Base-by-base conservation (phyloP, 2,329 filamentous ascomycete genomes). In the Diaporthe citriasiana region DNA sequence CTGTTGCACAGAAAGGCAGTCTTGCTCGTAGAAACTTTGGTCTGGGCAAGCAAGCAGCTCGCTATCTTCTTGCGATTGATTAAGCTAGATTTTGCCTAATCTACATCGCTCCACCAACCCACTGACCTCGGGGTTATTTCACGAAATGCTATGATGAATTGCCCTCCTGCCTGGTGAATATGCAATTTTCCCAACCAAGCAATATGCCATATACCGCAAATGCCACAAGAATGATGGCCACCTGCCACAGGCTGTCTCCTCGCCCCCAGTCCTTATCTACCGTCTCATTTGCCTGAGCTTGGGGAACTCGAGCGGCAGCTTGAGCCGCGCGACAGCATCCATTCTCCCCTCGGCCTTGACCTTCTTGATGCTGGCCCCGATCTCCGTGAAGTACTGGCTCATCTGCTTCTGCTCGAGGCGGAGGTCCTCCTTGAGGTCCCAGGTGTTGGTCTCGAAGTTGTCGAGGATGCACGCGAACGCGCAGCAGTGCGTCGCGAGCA, bases 291-390 rank as follows among this genome's bases (percentile, higher is more conserved):
- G 80, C 75, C 81, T 79, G 76, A 84, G 79, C 85, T 93, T 95
- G 1, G 96, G 97, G 81, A 98, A 98, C 74, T 92, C 89, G 60
- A 98, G 85, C 4, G 97, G 97, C 76, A 98, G 82, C 78, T 89
- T 90, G 79, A 98, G 85, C 78, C 91, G 91, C 17, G 93, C 95
- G 66, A 95, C 84, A 74, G 88, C 84, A 40, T 83, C 78, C 73
- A 82, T 82, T 74, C 84, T 88, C 75, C 91, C 90, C 72, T 90
- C 90, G 42, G 88, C 89, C 77, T 91, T 87, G 73, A 89, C 87
- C 77, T 87, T 84, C 81, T 88, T 90, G 40, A 94, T 87, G 78
- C 87, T 90, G 40, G 92, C 94, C 30, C 94, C 94, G 77, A 97
- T 91, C 82, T 96, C 94, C 63, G 86, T 84, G 82, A 94, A 95